Evolutionary conservation across 768 basidiomycete genomes (phyloP).

Genomic region (Calocybe indica): DNA sequence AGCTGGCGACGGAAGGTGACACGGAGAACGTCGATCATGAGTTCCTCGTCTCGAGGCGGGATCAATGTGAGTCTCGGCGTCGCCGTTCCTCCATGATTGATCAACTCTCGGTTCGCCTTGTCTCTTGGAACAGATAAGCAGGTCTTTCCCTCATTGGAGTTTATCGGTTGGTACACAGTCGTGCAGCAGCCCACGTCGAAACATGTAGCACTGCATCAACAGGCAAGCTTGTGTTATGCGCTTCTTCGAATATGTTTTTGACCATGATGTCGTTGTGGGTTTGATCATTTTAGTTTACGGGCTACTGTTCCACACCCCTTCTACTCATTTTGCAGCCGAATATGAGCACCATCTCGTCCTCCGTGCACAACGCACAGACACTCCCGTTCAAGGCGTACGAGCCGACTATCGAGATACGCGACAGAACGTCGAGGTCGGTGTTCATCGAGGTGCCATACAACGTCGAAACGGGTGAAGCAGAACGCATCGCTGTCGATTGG

Average conservation of each 20-base stretch:
- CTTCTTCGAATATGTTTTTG: not conserved
- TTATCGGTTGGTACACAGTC: slow-evolving; percentile 97
- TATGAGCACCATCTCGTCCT: slow-evolving; percentile 6
- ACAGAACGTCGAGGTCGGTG: slow-evolving; percentile 67
- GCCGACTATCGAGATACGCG: slow-evolving; percentile 80
- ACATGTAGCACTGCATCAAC: slow-evolving; percentile 82
- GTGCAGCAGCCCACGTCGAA: slow-evolving; percentile 64
- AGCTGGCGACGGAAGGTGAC: slow-evolving; percentile 63
- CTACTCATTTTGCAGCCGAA: slow-evolving; percentile 54
- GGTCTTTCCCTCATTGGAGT: slow-evolving; percentile 95
- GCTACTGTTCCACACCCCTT: slow-evolving; percentile 84
- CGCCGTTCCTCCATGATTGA: slow-evolving; percentile 1
- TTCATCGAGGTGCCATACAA: slow-evolving; percentile 84
- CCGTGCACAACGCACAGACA: slow-evolving; percentile 50
- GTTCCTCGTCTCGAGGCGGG: slow-evolving; percentile 76
- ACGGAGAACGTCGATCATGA: slow-evolving; percentile 68
- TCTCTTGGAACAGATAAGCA: slow-evolving; percentile 70
- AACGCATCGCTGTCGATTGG: slow-evolving; percentile 97
- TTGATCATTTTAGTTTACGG: slow-evolving; percentile 55
- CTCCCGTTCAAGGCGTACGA: slow-evolving; percentile 95
- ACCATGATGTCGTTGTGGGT: not conserved
- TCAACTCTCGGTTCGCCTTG: not conserved
- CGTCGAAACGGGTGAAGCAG: slow-evolving; percentile 97
- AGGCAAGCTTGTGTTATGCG: slow-evolving; percentile 38
- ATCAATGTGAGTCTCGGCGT: slow-evolving; percentile 60